A percentile compares a stretch with the other conserved stretches of the same genome.
These are phyloP conservation scores for Penicillium palitans DNA, from an alignment of 2,329 filamentous ascomycete genomes.

Conservation along the genomic window DNA sequence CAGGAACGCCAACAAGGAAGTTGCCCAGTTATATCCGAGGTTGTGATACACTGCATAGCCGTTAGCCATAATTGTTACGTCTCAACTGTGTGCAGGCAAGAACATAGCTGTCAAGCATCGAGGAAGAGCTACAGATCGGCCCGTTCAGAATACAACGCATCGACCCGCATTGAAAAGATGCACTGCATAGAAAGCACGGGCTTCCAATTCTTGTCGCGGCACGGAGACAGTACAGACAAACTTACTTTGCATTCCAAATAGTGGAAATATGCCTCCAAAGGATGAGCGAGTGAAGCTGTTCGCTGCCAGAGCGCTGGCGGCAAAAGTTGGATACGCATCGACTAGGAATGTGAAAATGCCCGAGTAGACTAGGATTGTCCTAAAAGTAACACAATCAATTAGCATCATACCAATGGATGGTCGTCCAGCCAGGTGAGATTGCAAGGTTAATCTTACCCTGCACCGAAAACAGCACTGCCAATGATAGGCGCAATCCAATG, in stretches of 20 bases:
- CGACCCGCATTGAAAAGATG: constrained; percentile 8
- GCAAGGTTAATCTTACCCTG: constrained; percentile 57
- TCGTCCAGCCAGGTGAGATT: constrained; percentile 13
- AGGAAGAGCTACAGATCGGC: constrained; percentile 3
- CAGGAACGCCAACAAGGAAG: constrained; percentile 46
- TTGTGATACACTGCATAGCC: constrained; percentile 46
- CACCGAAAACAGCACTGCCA: constrained; percentile 69
- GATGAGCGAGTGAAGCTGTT: constrained; percentile 76
- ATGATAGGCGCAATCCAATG: constrained; percentile 78
- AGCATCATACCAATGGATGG: constrained; percentile 23
- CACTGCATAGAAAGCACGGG: constrained; percentile 18
- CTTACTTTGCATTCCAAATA: constrained; percentile 65
- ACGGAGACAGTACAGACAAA: constrained; percentile 11
- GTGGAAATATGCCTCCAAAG: constrained; percentile 76
- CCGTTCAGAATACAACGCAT: constrained; percentile 14
- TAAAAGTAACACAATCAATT: constrained; percentile 39
- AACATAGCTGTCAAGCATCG: constrained; percentile 1
- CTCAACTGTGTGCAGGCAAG: not conserved
- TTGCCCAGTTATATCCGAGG: constrained; percentile 50
- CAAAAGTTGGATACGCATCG: constrained; percentile 53
- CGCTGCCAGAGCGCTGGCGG: constrained; percentile 69
- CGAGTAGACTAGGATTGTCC: constrained; percentile 74
- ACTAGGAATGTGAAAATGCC: constrained; percentile 89
- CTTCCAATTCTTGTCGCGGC: not conserved
- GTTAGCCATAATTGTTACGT: constrained; percentile 24